phyloP scores from a whole-genome alignment of 441 rosid species.

The Bruguiera hainesii region DNA sequence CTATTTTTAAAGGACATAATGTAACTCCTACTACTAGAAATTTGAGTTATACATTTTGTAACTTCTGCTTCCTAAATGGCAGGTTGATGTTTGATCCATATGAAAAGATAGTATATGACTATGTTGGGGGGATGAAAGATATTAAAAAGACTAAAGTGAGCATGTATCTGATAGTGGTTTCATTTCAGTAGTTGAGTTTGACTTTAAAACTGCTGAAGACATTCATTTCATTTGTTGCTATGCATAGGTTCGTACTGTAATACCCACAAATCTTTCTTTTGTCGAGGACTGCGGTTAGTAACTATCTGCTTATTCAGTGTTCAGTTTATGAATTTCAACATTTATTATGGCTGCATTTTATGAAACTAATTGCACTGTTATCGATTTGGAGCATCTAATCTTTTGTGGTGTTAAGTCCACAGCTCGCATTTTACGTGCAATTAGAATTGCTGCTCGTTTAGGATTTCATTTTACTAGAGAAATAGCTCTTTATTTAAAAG shows the following conservation, averaged over 20 bases:
- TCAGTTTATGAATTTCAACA: constrained; percentile 22
- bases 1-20: background rate
- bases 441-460: constrained; percentile 71
- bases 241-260: constrained; percentile 57
- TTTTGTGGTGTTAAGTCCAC: constrained; percentile 17
- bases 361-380: constrained; percentile 22
- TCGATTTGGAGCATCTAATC: background rate
- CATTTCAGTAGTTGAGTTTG: constrained; percentile 12
- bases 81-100: constrained; percentile 82
- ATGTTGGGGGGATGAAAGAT: constrained; percentile 70
- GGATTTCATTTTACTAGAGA: constrained; percentile 61
- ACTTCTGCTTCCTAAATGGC: constrained; percentile 21
- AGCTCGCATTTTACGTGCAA: constrained; percentile 76
- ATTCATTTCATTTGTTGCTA: constrained; percentile 16
- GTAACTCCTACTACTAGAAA: background rate
- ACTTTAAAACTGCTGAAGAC: constrained; percentile 13
- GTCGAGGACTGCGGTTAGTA: constrained; percentile 65
- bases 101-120: constrained; percentile 64
- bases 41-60: background rate
- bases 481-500: constrained; percentile 52
- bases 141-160: constrained; percentile 73
- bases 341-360: constrained; percentile 34
- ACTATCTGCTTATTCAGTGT: constrained; percentile 8
- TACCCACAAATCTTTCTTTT: constrained; percentile 60
- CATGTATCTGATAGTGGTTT: constrained; percentile 29